These are phyloP conservation scores for Fraxinus pennsylvanica DNA, from an alignment of 257 asterid genomes.

Conservation along the genomic window DNA sequence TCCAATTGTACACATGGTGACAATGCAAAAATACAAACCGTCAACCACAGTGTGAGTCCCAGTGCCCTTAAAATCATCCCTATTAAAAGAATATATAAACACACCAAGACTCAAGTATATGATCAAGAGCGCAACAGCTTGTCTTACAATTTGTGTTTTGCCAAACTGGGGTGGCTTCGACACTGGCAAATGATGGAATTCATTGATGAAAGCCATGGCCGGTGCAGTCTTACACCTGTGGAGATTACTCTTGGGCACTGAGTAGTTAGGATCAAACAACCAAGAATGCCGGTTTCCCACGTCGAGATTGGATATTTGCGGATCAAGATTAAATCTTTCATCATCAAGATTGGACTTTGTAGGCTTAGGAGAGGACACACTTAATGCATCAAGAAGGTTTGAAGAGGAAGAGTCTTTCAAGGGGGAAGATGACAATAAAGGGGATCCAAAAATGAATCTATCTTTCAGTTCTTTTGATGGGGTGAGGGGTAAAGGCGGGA, in stretches of 20 bases:
- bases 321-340: constrained; percentile 28
- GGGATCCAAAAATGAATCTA: constrained; percentile 66
- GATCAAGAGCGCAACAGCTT: constrained; percentile 67
- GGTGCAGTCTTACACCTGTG: constrained; percentile 90
- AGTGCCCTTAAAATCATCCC: constrained; percentile 55
- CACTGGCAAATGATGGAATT: constrained; percentile 34
- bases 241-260: constrained; percentile 52
- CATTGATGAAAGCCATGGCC: constrained; percentile 80
- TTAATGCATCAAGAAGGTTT: constrained; percentile 46
- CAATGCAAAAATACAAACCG: constrained; percentile 91
- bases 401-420: constrained; percentile 40
- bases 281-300: constrained; percentile 48
- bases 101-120: constrained; percentile 79
- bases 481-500: constrained; percentile 56
- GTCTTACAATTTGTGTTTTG: constrained; percentile 55
- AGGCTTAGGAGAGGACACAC: constrained; percentile 35
- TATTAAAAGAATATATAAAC: constrained; percentile 56
- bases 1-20: constrained; percentile 97
- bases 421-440: constrained; percentile 44
- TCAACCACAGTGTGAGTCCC: constrained; percentile 88
- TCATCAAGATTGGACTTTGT: constrained; percentile 25
- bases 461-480: constrained; percentile 71
- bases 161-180: constrained; percentile 55
- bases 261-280: constrained; percentile 61
- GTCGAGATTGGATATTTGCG: constrained; percentile 35